Conservation (phyloP, 1,139 yeast species). For the Suhomyces wounanorum region DNA sequence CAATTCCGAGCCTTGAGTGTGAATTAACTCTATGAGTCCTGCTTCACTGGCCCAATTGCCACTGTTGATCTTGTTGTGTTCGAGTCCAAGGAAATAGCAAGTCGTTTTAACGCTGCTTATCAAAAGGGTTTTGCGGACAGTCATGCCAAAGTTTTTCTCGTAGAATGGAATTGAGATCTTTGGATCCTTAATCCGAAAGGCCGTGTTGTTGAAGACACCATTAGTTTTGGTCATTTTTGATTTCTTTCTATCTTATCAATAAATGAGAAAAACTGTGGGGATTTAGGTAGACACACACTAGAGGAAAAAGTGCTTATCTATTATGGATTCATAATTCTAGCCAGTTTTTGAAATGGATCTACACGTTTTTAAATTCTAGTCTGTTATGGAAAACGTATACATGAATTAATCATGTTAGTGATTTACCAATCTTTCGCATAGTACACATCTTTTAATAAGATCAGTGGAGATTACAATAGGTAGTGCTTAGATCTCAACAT, state of each 20-base stretch:
- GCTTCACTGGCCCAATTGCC: conserved; percentile 62
- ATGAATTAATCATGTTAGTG: too few relatives aligned
- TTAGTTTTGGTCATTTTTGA: background rate
- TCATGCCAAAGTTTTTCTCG: conserved; percentile 73
- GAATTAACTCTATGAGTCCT: conserved; percentile 85
- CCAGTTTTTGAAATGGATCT: too few relatives aligned
- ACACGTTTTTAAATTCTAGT: too few relatives aligned
- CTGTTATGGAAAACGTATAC: too few relatives aligned
- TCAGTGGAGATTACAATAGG: too few relatives aligned
- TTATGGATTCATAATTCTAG: too few relatives aligned
- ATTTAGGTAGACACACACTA: background rate
- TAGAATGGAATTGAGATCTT: conserved; percentile 72
- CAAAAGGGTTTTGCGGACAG: conserved; percentile 53
- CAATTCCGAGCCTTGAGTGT: conserved; percentile 72
- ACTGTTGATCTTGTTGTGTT: conserved; percentile 40
- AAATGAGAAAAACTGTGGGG: background rate
- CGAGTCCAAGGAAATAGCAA: conserved; percentile 56
- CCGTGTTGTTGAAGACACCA: conserved; percentile 62
- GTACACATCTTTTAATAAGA: too few relatives aligned
- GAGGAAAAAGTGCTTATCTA: too few relatives aligned
- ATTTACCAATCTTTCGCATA: too few relatives aligned
- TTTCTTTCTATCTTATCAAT: background rate
- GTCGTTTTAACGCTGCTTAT: conserved; percentile 54
- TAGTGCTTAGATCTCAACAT: background rate
- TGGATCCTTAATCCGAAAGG: conserved; percentile 84